A percentile compares a stretch with the other conserved stretches of the same genome.
phyloP scores from a whole-genome alignment of 225 moss, liverwort and hornwort genomes.

The Asterella californica region DNA sequence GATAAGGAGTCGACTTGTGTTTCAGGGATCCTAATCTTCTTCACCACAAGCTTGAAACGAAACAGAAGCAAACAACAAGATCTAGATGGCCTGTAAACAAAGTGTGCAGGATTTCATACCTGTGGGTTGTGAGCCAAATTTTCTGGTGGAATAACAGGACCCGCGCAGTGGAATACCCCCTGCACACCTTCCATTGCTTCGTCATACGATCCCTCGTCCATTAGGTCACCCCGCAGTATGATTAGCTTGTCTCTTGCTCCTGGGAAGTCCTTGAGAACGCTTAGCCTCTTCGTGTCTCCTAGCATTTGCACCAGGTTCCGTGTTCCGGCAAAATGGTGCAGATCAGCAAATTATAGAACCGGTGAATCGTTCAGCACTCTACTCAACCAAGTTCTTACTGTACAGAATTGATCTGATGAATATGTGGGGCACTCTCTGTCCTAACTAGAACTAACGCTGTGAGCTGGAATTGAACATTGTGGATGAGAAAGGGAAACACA shows the following conservation, averaged over 20 bases:
- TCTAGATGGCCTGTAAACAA: not conserved
- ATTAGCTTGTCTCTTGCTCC: slow-evolving; percentile 64
- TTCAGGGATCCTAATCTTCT: not conserved
- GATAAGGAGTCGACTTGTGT: not conserved
- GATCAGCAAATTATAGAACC: too few species aligned
- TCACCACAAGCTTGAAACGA: not conserved
- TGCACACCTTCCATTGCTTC: slow-evolving; percentile 67
- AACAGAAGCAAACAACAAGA: not conserved
- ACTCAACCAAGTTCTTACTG: too few species aligned
- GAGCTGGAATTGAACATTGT: too few species aligned
- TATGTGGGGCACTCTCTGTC: too few species aligned
- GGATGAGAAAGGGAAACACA: too few species aligned
- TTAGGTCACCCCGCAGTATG: slow-evolving; percentile 60
- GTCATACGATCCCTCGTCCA: slow-evolving; percentile 75
- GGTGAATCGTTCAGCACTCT: too few species aligned
- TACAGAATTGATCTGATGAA: too few species aligned
- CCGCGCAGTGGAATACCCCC: slow-evolving; percentile 86
- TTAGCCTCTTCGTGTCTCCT: slow-evolving; percentile 58
- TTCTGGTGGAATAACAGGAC: slow-evolving; percentile 61
- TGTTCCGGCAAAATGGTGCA: too few species aligned
- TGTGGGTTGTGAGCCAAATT: slow-evolving; percentile 58
- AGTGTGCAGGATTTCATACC: slow-evolving; percentile 24
- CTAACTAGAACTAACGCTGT: too few species aligned
- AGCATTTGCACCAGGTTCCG: not conserved
- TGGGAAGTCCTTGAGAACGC: slow-evolving; percentile 62